Base-by-base conservation (phyloP, 2,329 filamentous ascomycete species). In the Aspergillus fischeri region DNA sequence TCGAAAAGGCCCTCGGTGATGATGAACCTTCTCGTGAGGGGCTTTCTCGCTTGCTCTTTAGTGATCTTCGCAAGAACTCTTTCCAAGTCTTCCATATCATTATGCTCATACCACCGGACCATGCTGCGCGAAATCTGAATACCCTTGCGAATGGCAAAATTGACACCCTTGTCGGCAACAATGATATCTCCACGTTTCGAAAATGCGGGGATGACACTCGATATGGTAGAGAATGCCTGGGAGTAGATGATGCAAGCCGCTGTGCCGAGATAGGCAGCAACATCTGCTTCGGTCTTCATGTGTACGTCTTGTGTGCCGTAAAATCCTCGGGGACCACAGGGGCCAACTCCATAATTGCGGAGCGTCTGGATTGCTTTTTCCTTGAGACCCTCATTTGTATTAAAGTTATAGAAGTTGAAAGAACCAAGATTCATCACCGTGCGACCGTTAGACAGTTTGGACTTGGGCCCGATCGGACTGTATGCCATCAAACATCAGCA, bases 271-370 rank as follows among this genome's bases (percentile, higher is more conserved):
- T 93, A 96, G 9, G 89, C 84, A 25, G 94, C 92, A 69, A 99
- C 92, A 72, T 97, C 93, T 56, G 90, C 86, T 77, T 99, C 94
- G 17, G 91, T 92, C 80, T 95, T 94, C 85, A 97, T 93, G 75
- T 99, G 94, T 49, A 97, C 92, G 76, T 99, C 94, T 74, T 97
- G 93, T 32, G 92, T 99, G 63, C 92, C 94, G 78, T 99, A 99
- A 78, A 99, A 99, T 63, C 96, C 92, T 5, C 94, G 94, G 20
- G 94, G 94, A 21, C 94, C 94, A 72, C 94, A 99, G 56, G 94
- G 93, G 8, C 94, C 95, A 44, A 99, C 95, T 56, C 94, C 94
- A 68, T 99, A 99, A 21, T 90, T 96, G 59, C 93, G 90, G 42
- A 99, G 83, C 0, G 92, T 95, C 73, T 93, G 88, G 61, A 99